Percentiles rank a stretch among this genome's conserved stretches.
phyloP scores from a whole-genome alignment of 75 land plant species.

The Pseudotsuga menziesii region DNA sequence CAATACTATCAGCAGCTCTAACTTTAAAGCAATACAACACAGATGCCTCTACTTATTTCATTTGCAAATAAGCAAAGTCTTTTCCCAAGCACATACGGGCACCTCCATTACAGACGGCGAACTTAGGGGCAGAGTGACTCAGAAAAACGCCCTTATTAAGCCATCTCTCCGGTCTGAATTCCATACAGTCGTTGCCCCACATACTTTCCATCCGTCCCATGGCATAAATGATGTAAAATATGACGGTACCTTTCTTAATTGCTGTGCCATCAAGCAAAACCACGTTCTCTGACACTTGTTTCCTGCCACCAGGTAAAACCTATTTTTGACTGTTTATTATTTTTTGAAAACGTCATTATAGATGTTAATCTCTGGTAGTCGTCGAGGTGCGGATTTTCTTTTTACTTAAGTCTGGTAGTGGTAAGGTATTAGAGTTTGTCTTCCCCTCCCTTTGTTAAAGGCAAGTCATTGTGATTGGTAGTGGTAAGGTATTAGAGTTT shows the following conservation, averaged over 20 bases:
- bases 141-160: conserved; percentile 22
- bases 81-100: conserved; percentile 40
- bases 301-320: no score
- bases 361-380: no score
- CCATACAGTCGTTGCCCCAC: conserved; percentile 26
- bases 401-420: no score
- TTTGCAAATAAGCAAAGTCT: conserved; percentile 23
- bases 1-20: background rate
- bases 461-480: no score
- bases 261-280: conserved; percentile 8
- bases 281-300: background rate
- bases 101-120: conserved; percentile 21
- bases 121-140: conserved; percentile 26
- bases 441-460: no score
- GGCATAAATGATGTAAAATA: conserved; percentile 6
- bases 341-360: no score
- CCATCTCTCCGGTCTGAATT: conserved; percentile 32
- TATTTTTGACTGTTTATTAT: no score
- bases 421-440: no score
- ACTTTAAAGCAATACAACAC: background rate
- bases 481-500: no score
- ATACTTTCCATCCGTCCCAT: conserved; percentile 14
- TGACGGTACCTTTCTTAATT: conserved; percentile 4
- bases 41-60: conserved; percentile 8
- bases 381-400: no score